phyloP scores from a whole-genome alignment of 2,329 filamentous ascomycete genomes.

The Nigrospora osmanthi region DNA sequence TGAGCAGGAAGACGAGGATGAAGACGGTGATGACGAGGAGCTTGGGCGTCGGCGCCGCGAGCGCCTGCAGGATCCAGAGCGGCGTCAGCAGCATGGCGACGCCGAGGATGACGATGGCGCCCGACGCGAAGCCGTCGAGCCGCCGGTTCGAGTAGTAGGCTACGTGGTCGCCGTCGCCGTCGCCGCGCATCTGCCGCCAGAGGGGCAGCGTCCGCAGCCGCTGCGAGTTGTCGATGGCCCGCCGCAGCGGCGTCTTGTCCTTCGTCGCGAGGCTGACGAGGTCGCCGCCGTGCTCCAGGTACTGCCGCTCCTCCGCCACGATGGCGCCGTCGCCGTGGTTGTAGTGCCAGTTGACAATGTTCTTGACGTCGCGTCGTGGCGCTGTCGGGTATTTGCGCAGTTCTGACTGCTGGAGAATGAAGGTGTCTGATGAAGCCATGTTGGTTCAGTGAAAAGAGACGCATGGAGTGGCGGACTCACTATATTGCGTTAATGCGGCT shows the following conservation, averaged over 20 bases:
- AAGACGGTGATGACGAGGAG: slow-evolving; percentile 14
- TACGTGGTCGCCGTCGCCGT: not conserved
- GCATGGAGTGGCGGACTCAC: slow-evolving; percentile 6
- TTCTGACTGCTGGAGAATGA: slow-evolving; percentile 14
- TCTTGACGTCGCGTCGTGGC: slow-evolving; percentile 14
- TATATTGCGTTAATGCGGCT: slow-evolving; percentile 13
- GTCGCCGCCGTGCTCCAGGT: slow-evolving; percentile 12
- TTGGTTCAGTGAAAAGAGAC: not conserved
- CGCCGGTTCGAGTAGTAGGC: not conserved
- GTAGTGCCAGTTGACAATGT: slow-evolving; percentile 12
- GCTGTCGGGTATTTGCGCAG: slow-evolving; percentile 9
- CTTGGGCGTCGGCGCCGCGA: slow-evolving; percentile 7
- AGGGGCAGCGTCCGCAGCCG: not conserved
- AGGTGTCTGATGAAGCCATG: slow-evolving; percentile 8
- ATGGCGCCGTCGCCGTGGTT: slow-evolving; percentile 8
- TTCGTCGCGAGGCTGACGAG: slow-evolving; percentile 2
- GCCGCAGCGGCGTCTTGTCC: not conserved
- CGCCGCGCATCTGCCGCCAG: not conserved
- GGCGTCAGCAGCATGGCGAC: slow-evolving; percentile 18
- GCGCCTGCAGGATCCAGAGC: slow-evolving; percentile 17
- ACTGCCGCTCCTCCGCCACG: slow-evolving; percentile 6
- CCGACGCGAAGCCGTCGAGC: slow-evolving; percentile 11
- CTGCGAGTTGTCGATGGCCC: not conserved
- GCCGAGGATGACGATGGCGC: slow-evolving; percentile 10
- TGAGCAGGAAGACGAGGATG: not conserved